Percentiles rank a stretch among this genome's conserved stretches.
Conservation (phyloP, 2,329 filamentous ascomycete genomes). For the Trichoderma afroharzianum region DNA sequence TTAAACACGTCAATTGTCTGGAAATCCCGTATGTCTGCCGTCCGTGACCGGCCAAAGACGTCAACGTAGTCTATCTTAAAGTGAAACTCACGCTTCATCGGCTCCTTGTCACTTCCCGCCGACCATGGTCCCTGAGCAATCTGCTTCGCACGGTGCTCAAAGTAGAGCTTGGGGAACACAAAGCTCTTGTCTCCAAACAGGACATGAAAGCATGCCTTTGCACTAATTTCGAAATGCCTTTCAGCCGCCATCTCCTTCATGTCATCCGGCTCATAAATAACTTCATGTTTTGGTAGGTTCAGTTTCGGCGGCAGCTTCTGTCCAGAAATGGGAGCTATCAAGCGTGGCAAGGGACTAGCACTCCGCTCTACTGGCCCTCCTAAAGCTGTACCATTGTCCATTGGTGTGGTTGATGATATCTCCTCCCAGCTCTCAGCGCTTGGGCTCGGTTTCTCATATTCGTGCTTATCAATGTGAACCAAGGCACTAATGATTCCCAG, state of each 20-base stretch:
- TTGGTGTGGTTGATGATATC: slow-evolving; percentile 57
- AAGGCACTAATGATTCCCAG: slow-evolving; percentile 69
- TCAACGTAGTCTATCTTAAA: slow-evolving; percentile 70
- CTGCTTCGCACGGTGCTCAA: slow-evolving; percentile 72
- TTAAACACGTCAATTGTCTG: slow-evolving; percentile 82
- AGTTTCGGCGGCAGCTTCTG: slow-evolving; percentile 60
- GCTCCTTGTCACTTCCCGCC: slow-evolving; percentile 59
- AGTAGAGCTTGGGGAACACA: slow-evolving; percentile 87
- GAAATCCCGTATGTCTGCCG: slow-evolving; percentile 68
- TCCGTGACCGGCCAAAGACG: slow-evolving; percentile 59
- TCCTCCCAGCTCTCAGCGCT: slow-evolving; percentile 92
- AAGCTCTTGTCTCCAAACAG: slow-evolving; percentile 95
- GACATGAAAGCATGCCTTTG: slow-evolving; percentile 93
- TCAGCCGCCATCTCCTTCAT: slow-evolving; percentile 75
- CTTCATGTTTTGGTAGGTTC: slow-evolving; percentile 74
- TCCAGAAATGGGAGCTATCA: slow-evolving; percentile 33
- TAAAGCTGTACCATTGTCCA: slow-evolving; percentile 49
- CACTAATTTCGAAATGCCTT: slow-evolving; percentile 81
- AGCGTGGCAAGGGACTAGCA: slow-evolving; percentile 34
- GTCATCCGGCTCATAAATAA: slow-evolving; percentile 78
- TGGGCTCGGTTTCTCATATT: slow-evolving; percentile 57
- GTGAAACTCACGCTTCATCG: slow-evolving; percentile 72
- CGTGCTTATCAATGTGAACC: slow-evolving; percentile 67
- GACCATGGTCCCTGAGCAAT: slow-evolving; percentile 85
- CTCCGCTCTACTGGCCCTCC: slow-evolving; percentile 36